A percentile compares a stretch with the other conserved stretches of the same genome.
These are phyloP conservation scores for Pseudocercospora macadamiae DNA, from an alignment of 2,329 filamentous ascomycete genomes.

Conservation along the genomic window DNA sequence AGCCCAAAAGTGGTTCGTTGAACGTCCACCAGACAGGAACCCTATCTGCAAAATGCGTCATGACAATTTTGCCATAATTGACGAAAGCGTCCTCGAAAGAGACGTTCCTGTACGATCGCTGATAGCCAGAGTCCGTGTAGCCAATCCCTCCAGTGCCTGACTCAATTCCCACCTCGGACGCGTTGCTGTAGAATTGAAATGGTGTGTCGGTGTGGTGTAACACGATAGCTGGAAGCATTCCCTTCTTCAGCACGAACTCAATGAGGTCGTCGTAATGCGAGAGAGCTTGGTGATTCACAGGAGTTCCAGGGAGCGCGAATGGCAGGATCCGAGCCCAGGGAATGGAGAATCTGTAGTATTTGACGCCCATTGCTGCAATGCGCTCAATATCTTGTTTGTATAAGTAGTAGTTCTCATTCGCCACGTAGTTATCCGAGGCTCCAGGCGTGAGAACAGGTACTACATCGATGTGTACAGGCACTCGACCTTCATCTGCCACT, in stretches of 20 bases:
- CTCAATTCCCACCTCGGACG: neutral
- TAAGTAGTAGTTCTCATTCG: constrained; percentile 54
- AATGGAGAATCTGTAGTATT: constrained; percentile 48
- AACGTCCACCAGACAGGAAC: constrained; percentile 41
- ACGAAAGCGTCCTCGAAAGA: constrained; percentile 40
- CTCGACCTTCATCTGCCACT: constrained; percentile 34
- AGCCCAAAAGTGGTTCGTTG: constrained; percentile 43
- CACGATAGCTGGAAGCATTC: constrained; percentile 50
- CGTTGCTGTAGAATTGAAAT: constrained; percentile 17
- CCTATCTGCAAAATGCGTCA: constrained; percentile 42
- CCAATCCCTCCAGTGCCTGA: constrained; percentile 5
- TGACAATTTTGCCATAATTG: constrained; percentile 44
- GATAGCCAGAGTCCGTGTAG: constrained; percentile 15
- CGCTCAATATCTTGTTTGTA: constrained; percentile 44
- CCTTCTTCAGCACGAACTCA: constrained; percentile 40
- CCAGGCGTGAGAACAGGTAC: neutral
- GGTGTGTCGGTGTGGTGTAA: constrained; percentile 49
- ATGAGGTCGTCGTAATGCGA: constrained; percentile 55
- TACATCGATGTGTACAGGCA: constrained; percentile 27
- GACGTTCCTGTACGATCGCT: constrained; percentile 1
- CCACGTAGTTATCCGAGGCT: constrained; percentile 34
- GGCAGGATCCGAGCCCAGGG: constrained; percentile 55
- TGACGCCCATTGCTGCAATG: constrained; percentile 45
- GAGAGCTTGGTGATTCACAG: constrained; percentile 51
- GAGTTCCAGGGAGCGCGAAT: constrained; percentile 45